Evolutionary conservation across 345 rosid genomes (phyloP).

Genomic region (Boechera retrofracta): DNA sequence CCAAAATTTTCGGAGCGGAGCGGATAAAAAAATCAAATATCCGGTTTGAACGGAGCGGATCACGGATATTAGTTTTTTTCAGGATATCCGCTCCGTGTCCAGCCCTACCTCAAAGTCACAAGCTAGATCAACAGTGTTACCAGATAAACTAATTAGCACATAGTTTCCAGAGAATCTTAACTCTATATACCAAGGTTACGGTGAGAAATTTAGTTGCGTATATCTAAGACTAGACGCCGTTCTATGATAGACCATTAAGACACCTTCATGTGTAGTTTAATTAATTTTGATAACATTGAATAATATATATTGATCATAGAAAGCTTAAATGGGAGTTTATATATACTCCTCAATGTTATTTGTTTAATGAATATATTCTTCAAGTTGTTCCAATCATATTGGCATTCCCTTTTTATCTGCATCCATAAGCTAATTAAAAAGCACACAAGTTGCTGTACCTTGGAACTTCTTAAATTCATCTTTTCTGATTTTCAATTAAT

Average conservation of each 20-base stretch:
- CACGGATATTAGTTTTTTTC: too few species aligned
- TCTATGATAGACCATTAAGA: not conserved
- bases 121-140: not conserved
- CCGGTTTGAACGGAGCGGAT: too few species aligned
- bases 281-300: not conserved
- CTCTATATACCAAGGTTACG: not conserved
- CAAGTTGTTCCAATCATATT: conserved; percentile 37
- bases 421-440: conserved; percentile 12
- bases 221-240: not conserved
- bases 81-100: too few species aligned
- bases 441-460: conserved; percentile 32
- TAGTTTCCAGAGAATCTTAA: conserved; percentile 5
- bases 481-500: not conserved
- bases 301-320: conserved; percentile 3
- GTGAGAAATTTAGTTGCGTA: not conserved
- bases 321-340: not conserved
- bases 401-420: conserved; percentile 36
- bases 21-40: too few species aligned
- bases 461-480: conserved; percentile 13
- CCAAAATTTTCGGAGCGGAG: too few species aligned
- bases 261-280: conserved; percentile 10
- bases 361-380: conserved; percentile 4
- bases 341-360: not conserved
- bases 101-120: not conserved
- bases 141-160: not conserved